Base-by-base conservation (phyloP, 2,329 filamentous ascomycete species). In the Clonostachys sp. region DNA sequence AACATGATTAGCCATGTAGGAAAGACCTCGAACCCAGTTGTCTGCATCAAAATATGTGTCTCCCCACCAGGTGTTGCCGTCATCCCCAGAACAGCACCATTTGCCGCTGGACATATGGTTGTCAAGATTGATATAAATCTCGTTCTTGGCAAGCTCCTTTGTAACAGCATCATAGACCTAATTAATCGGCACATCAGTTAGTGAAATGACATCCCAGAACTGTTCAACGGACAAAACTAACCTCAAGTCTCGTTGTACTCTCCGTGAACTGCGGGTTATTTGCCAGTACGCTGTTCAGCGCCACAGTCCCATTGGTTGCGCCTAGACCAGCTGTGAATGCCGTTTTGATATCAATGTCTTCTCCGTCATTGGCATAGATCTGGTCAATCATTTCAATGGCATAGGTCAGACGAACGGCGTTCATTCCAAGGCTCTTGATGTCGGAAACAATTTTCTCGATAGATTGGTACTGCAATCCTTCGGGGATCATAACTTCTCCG, bases 351-450 rank as follows among this genome's bases (percentile, higher is more conserved):
- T 70, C 63, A 2, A 76, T 61, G 39, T 81, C 77, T 20, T 63
- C 49, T 9, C 70, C 72, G n/a, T 64, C 65, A 47, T 75, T 75
- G 47, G 61, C 66, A 41, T 75, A 72, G 50, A 78, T 78, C 56
- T 81, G 70, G 52, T 85, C 81, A 45, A 86, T 67, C 76, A 85
- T 79, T 57, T 86, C 74, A 48, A 79, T 85, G 4, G 82, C 80
- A 47, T 76, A 86, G 0, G 80, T 84, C 40, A 86, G 62, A 2
- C 82, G 78, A 24, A 85, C 75, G 2, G 78, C 74, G 55, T 86
- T 86, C 69, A 86, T 78, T 14, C 80, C 81, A 1, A 83, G 57
- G 49, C 72, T 73, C 55, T 81, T 82, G 55, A 84, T 72, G 61
- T 75, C 75, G 5, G 71, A 61, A 1, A 83, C 73, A 35, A 85